Evolutionary conservation across 305 asterid species (phyloP).

Genomic region (Rubia tinctorum): DNA sequence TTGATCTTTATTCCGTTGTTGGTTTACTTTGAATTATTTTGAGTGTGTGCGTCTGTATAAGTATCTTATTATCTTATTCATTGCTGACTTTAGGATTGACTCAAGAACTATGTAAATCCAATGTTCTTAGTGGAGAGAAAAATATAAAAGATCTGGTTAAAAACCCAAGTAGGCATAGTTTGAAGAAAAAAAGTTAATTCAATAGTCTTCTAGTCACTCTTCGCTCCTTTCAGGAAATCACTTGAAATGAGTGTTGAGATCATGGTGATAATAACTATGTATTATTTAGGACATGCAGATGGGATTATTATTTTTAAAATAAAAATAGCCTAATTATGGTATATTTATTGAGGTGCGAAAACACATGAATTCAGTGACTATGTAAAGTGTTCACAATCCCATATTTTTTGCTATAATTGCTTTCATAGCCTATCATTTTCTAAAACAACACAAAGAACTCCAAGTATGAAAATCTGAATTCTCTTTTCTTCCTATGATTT

Average conservation of each 20-base stretch:
- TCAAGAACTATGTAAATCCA: background rate
- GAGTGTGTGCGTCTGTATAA: no score
- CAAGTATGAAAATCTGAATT: no score
- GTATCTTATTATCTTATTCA: constrained; percentile 1
- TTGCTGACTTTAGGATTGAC: background rate
- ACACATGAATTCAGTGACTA: background rate
- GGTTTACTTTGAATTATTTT: background rate
- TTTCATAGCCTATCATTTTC: no score
- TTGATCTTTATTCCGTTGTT: constrained; percentile 6
- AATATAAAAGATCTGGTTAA: background rate
- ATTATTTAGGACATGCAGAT: background rate
- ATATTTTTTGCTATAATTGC: background rate
- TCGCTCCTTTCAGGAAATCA: background rate
- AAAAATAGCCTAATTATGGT: background rate
- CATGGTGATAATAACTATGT: background rate
- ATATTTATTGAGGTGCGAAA: background rate
- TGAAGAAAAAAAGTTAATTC: background rate
- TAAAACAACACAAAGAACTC: no score
- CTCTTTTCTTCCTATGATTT: no score
- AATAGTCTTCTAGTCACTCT: background rate
- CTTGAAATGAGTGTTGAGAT: background rate
- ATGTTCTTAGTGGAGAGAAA: background rate
- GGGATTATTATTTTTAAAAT: background rate
- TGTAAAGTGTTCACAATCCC: background rate
- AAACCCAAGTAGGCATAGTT: background rate